Base-by-base conservation (phyloP, 345 rosid species). In the Sonneratia alba region DNA sequence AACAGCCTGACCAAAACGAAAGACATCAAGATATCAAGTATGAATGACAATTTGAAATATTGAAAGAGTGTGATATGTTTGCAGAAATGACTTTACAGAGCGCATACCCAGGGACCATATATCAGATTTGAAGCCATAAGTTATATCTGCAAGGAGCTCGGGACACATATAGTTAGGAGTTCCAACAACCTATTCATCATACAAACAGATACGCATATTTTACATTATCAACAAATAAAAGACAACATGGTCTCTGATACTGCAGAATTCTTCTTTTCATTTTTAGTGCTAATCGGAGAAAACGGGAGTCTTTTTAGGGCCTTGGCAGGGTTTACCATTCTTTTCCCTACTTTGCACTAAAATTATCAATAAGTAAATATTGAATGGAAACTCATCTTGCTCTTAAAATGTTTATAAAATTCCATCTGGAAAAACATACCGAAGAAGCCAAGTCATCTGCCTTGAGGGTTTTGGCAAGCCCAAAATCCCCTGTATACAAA, bases 111-210 rank as follows among this genome's bases (percentile, higher is more conserved):
- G 81, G 66, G 99, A 95, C 99, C 99, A 95, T 79, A 95, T 95
- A 77, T 95, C 99, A 59, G 97, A 95, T 81, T 95, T 95, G 75
- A 92, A 95, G 75, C 99, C 99, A 79, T 95, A 95, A 64, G 99
- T 97, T 73, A 95, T 95, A 80, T 92, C 99, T 37, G 97, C 91
- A 78, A 92, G 97, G 72, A 95, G 85, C 77, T 95, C 99, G 21
- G 99, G 99, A 79, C 99, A 95, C 97, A 95, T 95, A 83, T 92
- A 95, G 79, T 95, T 95, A 69, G 97, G 99, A 79, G 99, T 95
- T 81, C 99, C 99, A 83, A 95, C 99, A 70, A 95, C 97, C 99
- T 95, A 84, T 78, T 74, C 37, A 75, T 62, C 59, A 18, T 74
- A 36, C 42, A 67, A 37, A 37, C 24, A 7, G 22, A 67, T 18